phyloP scores from a whole-genome alignment of 164 flowering plant species.

The Kalanchoe fedtschenkoi region DNA sequence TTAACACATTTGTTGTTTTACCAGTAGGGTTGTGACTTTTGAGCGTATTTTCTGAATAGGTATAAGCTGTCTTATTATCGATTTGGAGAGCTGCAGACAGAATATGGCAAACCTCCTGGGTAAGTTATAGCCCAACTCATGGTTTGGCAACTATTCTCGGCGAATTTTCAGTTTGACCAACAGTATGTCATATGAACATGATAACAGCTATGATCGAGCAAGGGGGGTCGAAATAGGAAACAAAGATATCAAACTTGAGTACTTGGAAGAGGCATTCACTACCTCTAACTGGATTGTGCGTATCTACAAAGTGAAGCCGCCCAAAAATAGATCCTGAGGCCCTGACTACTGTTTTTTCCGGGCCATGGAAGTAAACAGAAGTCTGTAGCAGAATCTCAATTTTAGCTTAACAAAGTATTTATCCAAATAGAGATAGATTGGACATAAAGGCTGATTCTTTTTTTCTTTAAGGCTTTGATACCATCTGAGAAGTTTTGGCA shows the following conservation, averaged over 20 bases:
- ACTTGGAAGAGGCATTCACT: constrained; percentile 95
- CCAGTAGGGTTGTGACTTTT: too few relatives aligned
- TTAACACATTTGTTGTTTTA: too few relatives aligned
- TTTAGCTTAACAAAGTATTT: not conserved
- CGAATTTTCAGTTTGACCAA: not conserved
- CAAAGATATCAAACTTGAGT: constrained; percentile 81
- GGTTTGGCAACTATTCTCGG: not conserved
- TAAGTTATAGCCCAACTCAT: constrained; percentile 19
- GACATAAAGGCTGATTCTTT: not conserved
- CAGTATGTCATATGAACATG: not conserved
- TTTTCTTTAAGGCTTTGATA: not conserved
- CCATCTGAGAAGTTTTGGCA: not conserved
- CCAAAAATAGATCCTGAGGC: constrained; percentile 70
- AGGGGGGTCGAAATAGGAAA: constrained; percentile 98
- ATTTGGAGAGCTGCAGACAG: constrained; percentile 88
- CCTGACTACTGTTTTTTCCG: not conserved
- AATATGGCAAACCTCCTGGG: constrained; percentile 94
- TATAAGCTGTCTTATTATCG: constrained; percentile 93
- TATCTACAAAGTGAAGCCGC: constrained; percentile 93
- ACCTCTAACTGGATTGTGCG: constrained; percentile 98
- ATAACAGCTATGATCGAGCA: constrained; percentile 81
- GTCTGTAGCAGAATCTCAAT: not conserved
- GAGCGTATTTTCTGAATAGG: constrained; percentile 32
- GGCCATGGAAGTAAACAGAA: not conserved
- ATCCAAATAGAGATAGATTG: not conserved